Evolutionary conservation across 2,329 filamentous ascomycete genomes (phyloP).

Genomic region (Diplodia sapinea): DNA sequence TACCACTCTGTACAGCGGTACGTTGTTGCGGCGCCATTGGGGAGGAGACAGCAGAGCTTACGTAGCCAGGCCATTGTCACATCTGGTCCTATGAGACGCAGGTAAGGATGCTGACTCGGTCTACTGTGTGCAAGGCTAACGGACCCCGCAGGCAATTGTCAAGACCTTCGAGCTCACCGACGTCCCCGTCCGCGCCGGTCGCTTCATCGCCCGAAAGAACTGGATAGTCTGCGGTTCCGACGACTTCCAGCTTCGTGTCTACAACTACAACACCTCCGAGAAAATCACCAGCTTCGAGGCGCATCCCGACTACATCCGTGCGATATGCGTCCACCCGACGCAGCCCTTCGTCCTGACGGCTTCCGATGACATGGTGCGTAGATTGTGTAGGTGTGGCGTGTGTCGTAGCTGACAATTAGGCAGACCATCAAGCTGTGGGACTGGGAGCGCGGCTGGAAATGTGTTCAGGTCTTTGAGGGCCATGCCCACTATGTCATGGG

Average conservation of each 20-base stretch:
- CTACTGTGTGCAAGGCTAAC: conserved; percentile 34
- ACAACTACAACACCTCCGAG: conserved; percentile 99
- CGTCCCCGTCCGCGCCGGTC: conserved; percentile 93
- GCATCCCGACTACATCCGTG: conserved; percentile 97
- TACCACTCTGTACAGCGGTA: conserved; percentile 95
- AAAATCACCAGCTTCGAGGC: conserved; percentile 98
- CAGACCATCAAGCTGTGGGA: conserved; percentile 89
- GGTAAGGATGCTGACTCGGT: conserved; percentile 43
- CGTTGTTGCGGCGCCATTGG: conserved; percentile 32
- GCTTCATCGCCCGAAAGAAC: conserved; percentile 97
- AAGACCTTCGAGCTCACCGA: conserved; percentile 99
- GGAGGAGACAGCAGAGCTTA: conserved; percentile 37
- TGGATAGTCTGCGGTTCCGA: conserved; percentile 97
- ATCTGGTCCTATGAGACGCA: conserved; percentile 99
- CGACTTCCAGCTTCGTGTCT: conserved; percentile 80
- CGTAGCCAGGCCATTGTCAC: conserved; percentile 83
- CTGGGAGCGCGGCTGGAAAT: conserved; percentile 99
- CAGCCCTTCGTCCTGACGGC: conserved; percentile 96
- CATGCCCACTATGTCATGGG: conserved; percentile 98
- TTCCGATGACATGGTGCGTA: conserved; percentile 80
- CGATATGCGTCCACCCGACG: conserved; percentile 92
- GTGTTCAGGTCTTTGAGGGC: conserved; percentile 94
- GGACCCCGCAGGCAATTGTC: conserved; percentile 72
- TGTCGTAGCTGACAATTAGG: conserved; percentile 42
- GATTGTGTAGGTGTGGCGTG: conserved; percentile 45